Conservation (phyloP, 2,329 filamentous ascomycete species). For the Alternaria burnsii region DNA sequence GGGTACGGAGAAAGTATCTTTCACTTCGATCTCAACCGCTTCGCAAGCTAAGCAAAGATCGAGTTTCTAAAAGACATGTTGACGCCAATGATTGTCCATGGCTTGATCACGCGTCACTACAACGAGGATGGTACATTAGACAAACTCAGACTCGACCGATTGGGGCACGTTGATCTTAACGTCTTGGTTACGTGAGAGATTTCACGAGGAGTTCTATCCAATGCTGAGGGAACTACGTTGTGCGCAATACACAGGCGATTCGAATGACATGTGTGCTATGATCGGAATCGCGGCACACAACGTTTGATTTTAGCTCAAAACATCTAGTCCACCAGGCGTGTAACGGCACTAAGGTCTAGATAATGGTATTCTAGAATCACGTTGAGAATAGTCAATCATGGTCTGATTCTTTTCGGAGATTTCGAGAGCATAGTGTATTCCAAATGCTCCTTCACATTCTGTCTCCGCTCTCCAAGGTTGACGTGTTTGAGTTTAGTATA, state of each 20-base stretch:
- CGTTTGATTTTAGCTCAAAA: not conserved
- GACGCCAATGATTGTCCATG: not conserved
- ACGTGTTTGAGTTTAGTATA: not conserved
- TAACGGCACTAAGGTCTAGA: not conserved
- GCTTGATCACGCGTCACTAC: not conserved
- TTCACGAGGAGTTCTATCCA: not conserved
- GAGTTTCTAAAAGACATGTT: not conserved
- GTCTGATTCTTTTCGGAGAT: not conserved
- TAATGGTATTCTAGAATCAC: not conserved
- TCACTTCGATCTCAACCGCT: not conserved
- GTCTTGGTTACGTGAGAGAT: not conserved
- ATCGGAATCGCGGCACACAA: not conserved
- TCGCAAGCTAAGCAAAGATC: not conserved
- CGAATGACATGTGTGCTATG: not conserved
- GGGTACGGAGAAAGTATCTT: not conserved
- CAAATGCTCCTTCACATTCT: not conserved
- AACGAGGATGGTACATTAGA: not conserved
- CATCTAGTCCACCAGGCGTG: not conserved
- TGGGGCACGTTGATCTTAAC: not conserved
- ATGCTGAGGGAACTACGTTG: not conserved
- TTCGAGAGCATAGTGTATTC: not conserved
- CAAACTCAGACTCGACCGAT: not conserved
- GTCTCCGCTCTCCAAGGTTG: not conserved
- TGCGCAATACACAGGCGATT: not conserved
- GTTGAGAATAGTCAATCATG: not conserved